These are phyloP conservation scores for Apium graveolens DNA, from an alignment of 129 eudicot species.

Conservation along the genomic window DNA sequence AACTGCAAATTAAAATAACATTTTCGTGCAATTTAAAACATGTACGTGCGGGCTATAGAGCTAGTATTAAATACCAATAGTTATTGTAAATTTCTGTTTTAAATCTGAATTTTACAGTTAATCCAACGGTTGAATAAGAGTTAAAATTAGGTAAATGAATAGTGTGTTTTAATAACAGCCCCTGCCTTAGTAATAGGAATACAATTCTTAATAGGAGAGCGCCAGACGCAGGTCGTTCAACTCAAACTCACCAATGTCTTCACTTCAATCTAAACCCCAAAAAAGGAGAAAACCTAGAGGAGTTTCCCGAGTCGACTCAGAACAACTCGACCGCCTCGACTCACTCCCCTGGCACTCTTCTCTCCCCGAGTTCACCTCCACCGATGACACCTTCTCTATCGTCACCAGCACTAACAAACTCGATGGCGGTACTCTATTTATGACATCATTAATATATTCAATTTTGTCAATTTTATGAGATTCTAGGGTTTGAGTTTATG, in stretches of 20 bases:
- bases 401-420: constrained; percentile 69
- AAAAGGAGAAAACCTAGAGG: constrained; percentile 29
- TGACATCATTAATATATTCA: not conserved
- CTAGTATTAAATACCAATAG: too few relatives aligned
- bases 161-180: too few relatives aligned
- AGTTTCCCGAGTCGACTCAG: constrained; percentile 22
- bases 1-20: too few relatives aligned
- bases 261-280: constrained; percentile 17
- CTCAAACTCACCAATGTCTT: constrained; percentile 42
- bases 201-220: too few relatives aligned
- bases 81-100: too few relatives aligned
- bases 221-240: too few relatives aligned
- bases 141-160: too few relatives aligned
- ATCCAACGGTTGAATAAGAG: too few relatives aligned
- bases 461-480: not conserved
- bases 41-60: too few relatives aligned
- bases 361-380: constrained; percentile 30
- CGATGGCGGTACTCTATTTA: constrained; percentile 59
- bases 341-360: constrained; percentile 79
- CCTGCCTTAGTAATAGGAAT: too few relatives aligned
- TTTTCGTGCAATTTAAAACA: too few relatives aligned
- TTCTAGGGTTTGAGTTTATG: constrained; percentile 9
- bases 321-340: constrained; percentile 46
- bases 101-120: too few relatives aligned
- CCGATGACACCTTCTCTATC: constrained; percentile 58